phyloP scores from a whole-genome alignment of 306 rosid species.

The Fragaria ananassa region DNA sequence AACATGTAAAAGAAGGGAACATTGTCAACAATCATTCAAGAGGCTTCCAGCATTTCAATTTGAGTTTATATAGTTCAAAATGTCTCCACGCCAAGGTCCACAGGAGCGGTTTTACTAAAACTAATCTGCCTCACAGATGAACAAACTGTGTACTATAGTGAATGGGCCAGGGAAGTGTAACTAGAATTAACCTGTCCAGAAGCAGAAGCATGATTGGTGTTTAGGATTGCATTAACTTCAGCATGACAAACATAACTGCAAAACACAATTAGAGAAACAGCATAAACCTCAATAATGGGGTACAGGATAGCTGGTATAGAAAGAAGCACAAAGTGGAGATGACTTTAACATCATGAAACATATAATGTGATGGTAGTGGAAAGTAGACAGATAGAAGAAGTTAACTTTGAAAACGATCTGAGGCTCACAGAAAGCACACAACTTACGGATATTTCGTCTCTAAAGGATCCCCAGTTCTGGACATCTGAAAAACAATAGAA shows the following conservation, averaged over 20 bases:
- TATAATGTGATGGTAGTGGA: background rate
- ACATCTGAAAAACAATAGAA: conserved; percentile 53
- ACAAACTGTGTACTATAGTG: background rate
- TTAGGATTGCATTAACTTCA: conserved; percentile 90
- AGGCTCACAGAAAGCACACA: conserved; percentile 3
- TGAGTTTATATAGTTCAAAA: background rate
- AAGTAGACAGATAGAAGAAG: background rate
- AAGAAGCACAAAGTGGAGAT: background rate
- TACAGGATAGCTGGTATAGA: background rate
- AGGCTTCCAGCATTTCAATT: background rate
- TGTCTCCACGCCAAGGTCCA: background rate
- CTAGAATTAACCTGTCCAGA: conserved; percentile 74
- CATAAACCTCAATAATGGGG: background rate
- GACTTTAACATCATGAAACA: background rate
- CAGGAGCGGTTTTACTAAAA: background rate
- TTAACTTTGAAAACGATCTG: background rate
- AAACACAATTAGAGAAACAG: conserved; percentile 18
- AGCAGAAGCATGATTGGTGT: conserved; percentile 94
- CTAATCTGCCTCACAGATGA: background rate
- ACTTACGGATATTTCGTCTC: conserved; percentile 96
- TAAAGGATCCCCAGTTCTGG: conserved; percentile 75
- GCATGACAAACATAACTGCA: conserved; percentile 92
- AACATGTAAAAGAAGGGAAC: background rate
- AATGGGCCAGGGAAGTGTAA: background rate
- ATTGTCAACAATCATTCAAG: background rate